These are phyloP conservation scores for Chaetomiaceae sp. DNA, from an alignment of 2,329 filamentous ascomycete species.

Conservation along the genomic window DNA sequence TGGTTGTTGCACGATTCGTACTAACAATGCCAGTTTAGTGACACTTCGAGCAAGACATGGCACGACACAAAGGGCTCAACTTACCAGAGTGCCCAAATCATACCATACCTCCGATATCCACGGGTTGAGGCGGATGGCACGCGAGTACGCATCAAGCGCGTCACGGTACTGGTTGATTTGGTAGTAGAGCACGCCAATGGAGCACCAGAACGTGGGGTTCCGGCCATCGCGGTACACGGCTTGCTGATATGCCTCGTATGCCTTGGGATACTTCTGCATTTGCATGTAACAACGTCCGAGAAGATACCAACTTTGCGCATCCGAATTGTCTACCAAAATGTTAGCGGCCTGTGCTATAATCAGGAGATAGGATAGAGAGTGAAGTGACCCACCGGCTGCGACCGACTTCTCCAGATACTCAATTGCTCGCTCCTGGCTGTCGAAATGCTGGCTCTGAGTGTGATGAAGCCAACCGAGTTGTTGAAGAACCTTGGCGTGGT, in stretches of 20 bases:
- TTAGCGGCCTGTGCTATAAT: conserved; percentile 25
- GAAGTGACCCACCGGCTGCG: conserved; percentile 64
- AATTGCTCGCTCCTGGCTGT: conserved; percentile 92
- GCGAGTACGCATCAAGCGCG: conserved; percentile 93
- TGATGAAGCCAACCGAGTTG: conserved; percentile 98
- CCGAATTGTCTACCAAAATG: conserved; percentile 69
- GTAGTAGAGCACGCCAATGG: conserved; percentile 97
- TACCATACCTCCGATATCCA: conserved; percentile 99
- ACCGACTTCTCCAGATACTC: conserved; percentile 98
- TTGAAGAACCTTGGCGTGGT: conserved; percentile 95
- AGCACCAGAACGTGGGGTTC: conserved; percentile 99
- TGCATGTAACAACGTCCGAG: conserved; percentile 99
- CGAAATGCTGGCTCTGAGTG: conserved; percentile 86
- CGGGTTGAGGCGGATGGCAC: conserved; percentile 91
- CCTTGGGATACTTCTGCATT: conserved; percentile 97
- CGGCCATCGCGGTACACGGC: conserved; percentile 96
- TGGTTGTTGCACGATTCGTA: conserved; percentile 99
- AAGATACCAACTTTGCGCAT: conserved; percentile 98
- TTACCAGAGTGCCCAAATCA: conserved; percentile 88
- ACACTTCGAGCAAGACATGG: conserved; percentile 11
- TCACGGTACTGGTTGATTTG: conserved; percentile 99
- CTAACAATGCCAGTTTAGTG: conserved; percentile 39
- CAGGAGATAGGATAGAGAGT: conserved; percentile 4
- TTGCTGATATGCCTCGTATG: conserved; percentile 97
- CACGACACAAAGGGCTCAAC: conserved; percentile 36